Base-by-base conservation (phyloP, 371 early-diverging fungal genomes). In the Coemansia sp. region DNA sequence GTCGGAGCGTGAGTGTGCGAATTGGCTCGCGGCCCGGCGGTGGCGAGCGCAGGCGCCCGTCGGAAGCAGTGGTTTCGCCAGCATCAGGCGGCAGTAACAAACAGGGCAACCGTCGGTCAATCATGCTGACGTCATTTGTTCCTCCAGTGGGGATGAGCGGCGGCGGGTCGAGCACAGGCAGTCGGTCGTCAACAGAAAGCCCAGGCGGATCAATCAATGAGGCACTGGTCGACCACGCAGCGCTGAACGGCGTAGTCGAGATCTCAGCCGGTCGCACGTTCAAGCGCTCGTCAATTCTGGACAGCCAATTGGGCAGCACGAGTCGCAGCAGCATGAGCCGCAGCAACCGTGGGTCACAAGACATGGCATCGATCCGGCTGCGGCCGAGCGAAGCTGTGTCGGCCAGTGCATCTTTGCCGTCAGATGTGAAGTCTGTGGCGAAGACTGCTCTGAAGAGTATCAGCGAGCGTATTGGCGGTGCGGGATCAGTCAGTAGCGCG, bases 121-220 rank as follows among this genome's bases (percentile, higher is more conserved):
- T 78, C 6, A 65, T 78, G 69, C 69, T 78, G 25, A 78, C 78
- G 7, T 78, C 78, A 11, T 78, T 78, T 59, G 72, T 72, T 8
- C 78, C 78, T n/a, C 78, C 78, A 0, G 78, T 78, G 23, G 64
- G 68, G 2, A 64, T 65, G 58, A 47, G 62, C 47, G 65, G 60
- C 28, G 73, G 69, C 25, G 60, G 58, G 40, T 59, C 42, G 57
- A 56, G 28, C 65, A 72, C 57, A 6, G 58, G 72, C 12, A 56
- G 68, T n/a, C 28, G 78, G 30, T 68, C 69, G 30, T 77, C 78
- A 21, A 48, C 28, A 6, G 77, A 77, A 5, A 77, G 77, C 65
- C 53, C 58, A 12, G 56, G 68, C 9, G 68, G 54, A 14, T 58
- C 59, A 11, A 18, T 26, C 54, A 33, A 8, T 42, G 60, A 59